Conservation (phyloP, 1,284 basidiomycete species). For the Lentinula novae-zelandiae region DNA sequence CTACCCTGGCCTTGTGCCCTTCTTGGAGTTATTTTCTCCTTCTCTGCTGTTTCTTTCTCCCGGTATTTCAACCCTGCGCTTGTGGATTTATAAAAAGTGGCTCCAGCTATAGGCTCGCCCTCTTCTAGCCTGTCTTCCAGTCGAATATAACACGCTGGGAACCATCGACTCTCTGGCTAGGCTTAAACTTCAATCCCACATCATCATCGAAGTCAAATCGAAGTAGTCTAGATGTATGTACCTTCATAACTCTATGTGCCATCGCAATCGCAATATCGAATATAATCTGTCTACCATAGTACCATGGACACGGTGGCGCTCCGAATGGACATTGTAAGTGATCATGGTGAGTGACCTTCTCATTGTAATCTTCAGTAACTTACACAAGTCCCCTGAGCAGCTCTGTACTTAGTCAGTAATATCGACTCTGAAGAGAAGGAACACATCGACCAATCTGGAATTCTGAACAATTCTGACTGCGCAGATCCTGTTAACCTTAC, state of each 20-base stretch:
- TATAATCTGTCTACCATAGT: background rate
- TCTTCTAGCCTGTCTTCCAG: background rate
- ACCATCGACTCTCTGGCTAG: background rate
- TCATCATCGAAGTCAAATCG: background rate
- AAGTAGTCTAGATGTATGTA: background rate
- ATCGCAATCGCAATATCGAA: background rate
- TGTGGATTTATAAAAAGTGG: background rate
- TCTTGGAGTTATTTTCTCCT: background rate
- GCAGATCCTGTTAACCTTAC: background rate
- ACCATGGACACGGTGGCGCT: background rate
- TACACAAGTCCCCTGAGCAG: background rate
- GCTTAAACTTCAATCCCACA: background rate
- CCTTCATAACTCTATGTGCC: background rate
- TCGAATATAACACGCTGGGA: background rate
- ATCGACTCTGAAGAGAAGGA: background rate
- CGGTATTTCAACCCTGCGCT: background rate
- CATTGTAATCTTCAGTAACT: background rate
- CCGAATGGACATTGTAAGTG: background rate
- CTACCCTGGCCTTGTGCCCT: constrained; percentile 1
- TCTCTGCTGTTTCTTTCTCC: background rate
- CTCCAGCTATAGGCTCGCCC: background rate
- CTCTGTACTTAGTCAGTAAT: background rate
- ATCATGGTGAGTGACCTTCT: background rate
- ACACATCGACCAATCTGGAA: background rate
- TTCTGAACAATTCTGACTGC: background rate